Evolutionary conservation across 2,329 filamentous ascomycete species (phyloP), one percentile per base, ranked within the genome.

Genomic region (Fonsecaea erecta): DNA sequence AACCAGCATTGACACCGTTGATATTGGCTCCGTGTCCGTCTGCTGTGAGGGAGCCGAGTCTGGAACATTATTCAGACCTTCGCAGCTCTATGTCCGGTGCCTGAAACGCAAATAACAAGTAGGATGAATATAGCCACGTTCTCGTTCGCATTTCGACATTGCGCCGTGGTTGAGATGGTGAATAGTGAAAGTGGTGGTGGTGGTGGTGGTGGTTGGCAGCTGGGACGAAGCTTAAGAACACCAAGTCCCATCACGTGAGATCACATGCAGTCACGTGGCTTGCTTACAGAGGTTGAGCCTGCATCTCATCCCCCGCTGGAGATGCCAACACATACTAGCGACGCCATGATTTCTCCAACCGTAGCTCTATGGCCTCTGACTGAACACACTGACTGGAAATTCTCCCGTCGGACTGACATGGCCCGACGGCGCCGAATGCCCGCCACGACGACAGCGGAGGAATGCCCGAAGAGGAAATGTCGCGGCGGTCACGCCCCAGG

Each of bases 1-100:
- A 37, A 56, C 40, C 53, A 56, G 8, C 30, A 56, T 16, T 9
- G 53, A 37, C 14, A 56, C 53, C 53, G 40, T 56, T 11, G 26
- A n/a, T n/a, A 56, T 16, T 9, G 53, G 24, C 14, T 40, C 53
- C 53, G 40, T 56, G 24, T 12, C 21, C 12, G 43, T 48, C 21
- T 48, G 43, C 18, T 24, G 21, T 6, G 9, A 1, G 8, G 43
- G 21, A 18, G 43, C 43, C 18, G 14, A 24, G 12, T 11, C 2
- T 21, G 43, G 11, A 48, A 11, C 43, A 48, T 48, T 24, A 24
- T 24, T 16, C 18, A 48, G 11, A 8, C 3, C 18, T 24, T 4
- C 9, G 9, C 43, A 24, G 43, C 9, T 24, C 9, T 24, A 18
- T 48, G 21, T 48, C 8, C 2, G 8, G 21, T 4, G 43, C 12